Evolutionary conservation across 2,329 filamentous ascomycete genomes (phyloP).

Genomic region (Clarireedia hainanense): DNA sequence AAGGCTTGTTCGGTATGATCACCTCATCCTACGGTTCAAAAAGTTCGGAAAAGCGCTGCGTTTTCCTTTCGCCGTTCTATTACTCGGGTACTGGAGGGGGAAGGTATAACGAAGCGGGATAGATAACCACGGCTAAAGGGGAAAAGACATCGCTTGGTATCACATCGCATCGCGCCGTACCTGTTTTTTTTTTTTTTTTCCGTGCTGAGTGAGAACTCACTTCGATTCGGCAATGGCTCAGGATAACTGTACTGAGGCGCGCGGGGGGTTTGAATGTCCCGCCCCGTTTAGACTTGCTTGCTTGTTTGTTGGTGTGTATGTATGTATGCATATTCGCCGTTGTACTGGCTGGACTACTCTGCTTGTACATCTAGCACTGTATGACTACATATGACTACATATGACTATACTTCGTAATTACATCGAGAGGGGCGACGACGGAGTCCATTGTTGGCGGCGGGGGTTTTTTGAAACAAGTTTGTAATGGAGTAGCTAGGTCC

Average conservation of each 20-base stretch:
- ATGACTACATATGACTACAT: neutral
- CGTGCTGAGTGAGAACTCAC: neutral
- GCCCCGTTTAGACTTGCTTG: neutral
- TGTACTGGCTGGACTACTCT: neutral
- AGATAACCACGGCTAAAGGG: neutral
- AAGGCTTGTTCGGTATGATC: neutral
- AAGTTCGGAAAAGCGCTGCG: no score
- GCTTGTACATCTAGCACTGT: neutral
- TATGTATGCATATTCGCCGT: no score
- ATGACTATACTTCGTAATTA: neutral
- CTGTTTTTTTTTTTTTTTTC: neutral
- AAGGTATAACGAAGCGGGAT: neutral
- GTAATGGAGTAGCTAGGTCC: neutral
- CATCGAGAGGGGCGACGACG: neutral
- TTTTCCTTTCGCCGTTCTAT: neutral
- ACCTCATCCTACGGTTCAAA: neutral
- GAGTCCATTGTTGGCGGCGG: no score
- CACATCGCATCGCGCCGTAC: neutral
- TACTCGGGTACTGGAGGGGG: neutral
- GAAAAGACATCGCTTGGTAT: neutral
- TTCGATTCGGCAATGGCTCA: neutral
- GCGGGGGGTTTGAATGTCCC: neutral
- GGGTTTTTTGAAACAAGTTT: neutral
- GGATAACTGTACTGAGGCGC: neutral
- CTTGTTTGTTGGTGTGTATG: neutral